Percentiles rank a stretch among this genome's conserved stretches.
Conservation (phyloP, 345 rosid species). For the Lagerstroemia speciosa region DNA sequence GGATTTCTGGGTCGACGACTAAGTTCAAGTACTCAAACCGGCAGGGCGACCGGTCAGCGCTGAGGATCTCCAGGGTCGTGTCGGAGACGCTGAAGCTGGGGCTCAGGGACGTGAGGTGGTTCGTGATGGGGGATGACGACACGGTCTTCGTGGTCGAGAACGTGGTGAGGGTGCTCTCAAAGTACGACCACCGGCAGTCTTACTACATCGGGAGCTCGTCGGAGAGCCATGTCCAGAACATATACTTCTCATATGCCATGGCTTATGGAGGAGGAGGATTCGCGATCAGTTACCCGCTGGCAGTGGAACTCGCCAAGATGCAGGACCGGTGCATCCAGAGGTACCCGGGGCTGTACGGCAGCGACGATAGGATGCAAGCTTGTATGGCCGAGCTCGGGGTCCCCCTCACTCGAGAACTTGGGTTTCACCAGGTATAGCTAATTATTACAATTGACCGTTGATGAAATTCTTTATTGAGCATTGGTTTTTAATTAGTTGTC, state of each 20-base stretch:
- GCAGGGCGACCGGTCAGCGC: conserved; percentile 61
- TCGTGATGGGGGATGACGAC: conserved; percentile 10
- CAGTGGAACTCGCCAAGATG: conserved; percentile 11
- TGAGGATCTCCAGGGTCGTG: conserved; percentile 67
- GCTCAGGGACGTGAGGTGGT: conserved; percentile 28
- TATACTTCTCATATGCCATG: conserved; percentile 8
- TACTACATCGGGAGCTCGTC: conserved; percentile 10
- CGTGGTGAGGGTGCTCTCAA: conserved; percentile 2
- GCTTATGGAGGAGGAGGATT: conserved; percentile 8
- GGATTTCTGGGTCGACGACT: conserved; percentile 54
- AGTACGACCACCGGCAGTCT: conserved; percentile 8
- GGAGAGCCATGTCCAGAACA: conserved; percentile 7
- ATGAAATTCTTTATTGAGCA: too few relatives aligned
- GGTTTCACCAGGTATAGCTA: conserved; percentile 12
- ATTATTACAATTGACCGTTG: too few relatives aligned
- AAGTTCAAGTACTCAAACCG: conserved; percentile 55
- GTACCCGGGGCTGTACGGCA: conserved; percentile 5
- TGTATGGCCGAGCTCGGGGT: conserved; percentile 11
- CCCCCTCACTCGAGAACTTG: conserved; percentile 5
- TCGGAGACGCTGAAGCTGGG: conserved; percentile 63
- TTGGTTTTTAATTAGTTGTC: too few relatives aligned
- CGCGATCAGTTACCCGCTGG: conserved; percentile 4
- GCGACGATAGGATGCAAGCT: conserved; percentile 10
- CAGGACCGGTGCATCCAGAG: conserved; percentile 8
- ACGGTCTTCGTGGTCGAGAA: conserved; percentile 8